Evolutionary conservation across 108 stramenopile genomes (phyloP).

Genomic region (Nitzschia sp.): DNA sequence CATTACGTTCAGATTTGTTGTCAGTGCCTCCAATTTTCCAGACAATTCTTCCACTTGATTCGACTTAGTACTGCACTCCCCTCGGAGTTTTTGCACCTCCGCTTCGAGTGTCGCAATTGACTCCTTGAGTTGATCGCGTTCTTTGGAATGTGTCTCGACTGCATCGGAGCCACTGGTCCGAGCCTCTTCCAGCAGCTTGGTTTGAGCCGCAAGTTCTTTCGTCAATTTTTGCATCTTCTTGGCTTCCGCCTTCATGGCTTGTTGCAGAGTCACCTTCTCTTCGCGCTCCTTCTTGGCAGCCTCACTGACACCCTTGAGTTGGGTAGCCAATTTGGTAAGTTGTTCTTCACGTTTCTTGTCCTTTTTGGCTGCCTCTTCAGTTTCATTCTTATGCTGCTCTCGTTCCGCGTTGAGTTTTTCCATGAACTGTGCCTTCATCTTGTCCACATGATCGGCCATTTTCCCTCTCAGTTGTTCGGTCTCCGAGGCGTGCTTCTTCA

Average conservation of each 20-base stretch:
- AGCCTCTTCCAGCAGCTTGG: conserved; percentile 48
- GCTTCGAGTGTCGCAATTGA: conserved; percentile 25
- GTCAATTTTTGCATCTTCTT: conserved; percentile 38
- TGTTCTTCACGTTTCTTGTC: conserved; percentile 43
- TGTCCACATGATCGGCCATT: conserved; percentile 75
- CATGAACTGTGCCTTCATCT: conserved; percentile 62
- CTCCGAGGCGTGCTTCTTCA: conserved; percentile 41
- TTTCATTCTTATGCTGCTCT: conserved; percentile 23
- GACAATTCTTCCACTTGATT: conserved; percentile 73
- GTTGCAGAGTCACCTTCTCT: conserved; percentile 47
- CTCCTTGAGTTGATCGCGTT: conserved; percentile 45
- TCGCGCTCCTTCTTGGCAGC: conserved; percentile 41
- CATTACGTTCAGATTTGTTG: conserved; percentile 57
- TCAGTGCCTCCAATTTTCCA: conserved; percentile 64
- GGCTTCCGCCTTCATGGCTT: conserved; percentile 44
- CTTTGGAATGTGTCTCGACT: conserved; percentile 44
- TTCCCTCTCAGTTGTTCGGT: conserved; percentile 56
- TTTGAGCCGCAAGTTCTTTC: conserved; percentile 47
- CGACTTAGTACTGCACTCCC: conserved; percentile 35
- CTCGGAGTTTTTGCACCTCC: conserved; percentile 41
- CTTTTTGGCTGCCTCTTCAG: conserved; percentile 18
- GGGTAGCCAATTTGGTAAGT: conserved; percentile 33
- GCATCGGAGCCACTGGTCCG: conserved; percentile 42
- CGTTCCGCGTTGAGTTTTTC: conserved; percentile 46
- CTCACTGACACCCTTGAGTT: conserved; percentile 41